Conservation (phyloP, 345 rosid genomes). For the Viola odorata region DNA sequence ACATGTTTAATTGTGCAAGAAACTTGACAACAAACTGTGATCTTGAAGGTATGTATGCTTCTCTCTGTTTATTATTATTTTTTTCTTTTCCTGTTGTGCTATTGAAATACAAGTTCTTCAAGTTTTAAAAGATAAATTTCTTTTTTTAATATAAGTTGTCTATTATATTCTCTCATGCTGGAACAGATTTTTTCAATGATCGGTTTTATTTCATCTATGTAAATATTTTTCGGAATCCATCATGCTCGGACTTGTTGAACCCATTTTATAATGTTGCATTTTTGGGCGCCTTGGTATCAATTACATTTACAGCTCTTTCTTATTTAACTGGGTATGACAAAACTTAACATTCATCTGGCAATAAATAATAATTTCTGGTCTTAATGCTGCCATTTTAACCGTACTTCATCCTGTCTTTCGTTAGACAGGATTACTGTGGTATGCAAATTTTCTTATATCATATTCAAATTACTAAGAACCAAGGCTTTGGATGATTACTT, state of each 20-base stretch:
- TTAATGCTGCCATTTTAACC: no score
- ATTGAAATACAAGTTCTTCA: background rate
- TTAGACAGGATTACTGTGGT: no score
- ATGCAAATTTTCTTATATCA: no score
- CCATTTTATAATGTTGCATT: background rate
- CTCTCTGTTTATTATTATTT: background rate
- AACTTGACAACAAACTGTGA: constrained; percentile 11
- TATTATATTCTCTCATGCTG: background rate
- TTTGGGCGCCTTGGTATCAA: background rate
- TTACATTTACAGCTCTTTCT: background rate
- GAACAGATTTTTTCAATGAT: background rate
- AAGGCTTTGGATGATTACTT: no score
- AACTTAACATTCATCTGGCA: no score
- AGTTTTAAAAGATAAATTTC: background rate
- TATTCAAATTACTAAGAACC: no score
- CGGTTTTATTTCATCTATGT: background rate
- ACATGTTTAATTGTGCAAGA: constrained; percentile 10
- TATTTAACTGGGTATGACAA: no score
- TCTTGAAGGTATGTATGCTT: constrained; percentile 31
- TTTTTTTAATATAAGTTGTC: background rate
- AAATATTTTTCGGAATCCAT: background rate
- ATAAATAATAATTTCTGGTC: no score
- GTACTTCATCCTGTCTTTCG: no score
- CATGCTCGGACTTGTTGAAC: background rate
- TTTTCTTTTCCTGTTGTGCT: background rate